Evolutionary conservation across 495 filamentous ascomycete species (phyloP), one percentile per base, ranked within the genome.

Genomic region (Thermothielavioides terrestris): DNA sequence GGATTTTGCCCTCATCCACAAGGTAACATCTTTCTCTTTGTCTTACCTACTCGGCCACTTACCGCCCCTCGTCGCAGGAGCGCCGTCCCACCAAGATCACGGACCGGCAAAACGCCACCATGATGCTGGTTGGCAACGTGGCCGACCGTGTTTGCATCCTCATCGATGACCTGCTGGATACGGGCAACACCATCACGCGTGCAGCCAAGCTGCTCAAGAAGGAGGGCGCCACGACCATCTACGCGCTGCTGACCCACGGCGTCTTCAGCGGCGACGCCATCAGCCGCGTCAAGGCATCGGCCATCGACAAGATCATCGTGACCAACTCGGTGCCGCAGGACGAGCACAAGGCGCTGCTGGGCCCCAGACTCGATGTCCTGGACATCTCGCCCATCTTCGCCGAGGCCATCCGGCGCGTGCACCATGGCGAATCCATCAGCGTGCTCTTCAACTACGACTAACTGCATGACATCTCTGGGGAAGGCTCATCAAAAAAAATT

Each of bases 381-480:
- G 94, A 97, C 56, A 84, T 98, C 44, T 85, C 89, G 26, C 79
- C 85, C 52, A 83, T 97, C 54, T 98, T 98, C 70, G 94, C 86
- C 36, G 92, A 98, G 82, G 92, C 92, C 15, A 95, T 98, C 63
- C 85, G 92, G 42, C 79, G 92, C 37, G 94, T 98, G 43, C 92
- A 97, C 68, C 90, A 97, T 70, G 92, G 92, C 49, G 92, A 98
- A 72, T 95, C 89, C 58, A 95, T 98, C 69, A 95, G 89, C 66
- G 88, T 92, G 45, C 79, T 98, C 46, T 96, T 98, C 69, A 88
- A 92, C 71, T 88, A 92, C 58, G 87, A 94, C 67, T 84, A 75
- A 74, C 53, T 49, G 42, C 53, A 55, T 54, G 38, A 43, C 15
- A 32, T 31, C 23, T 39, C 36, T 30, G 43, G 59, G 53, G 5